Base-by-base conservation (phyloP, 2,329 filamentous ascomycete species). In the Calonectria honghensis region DNA sequence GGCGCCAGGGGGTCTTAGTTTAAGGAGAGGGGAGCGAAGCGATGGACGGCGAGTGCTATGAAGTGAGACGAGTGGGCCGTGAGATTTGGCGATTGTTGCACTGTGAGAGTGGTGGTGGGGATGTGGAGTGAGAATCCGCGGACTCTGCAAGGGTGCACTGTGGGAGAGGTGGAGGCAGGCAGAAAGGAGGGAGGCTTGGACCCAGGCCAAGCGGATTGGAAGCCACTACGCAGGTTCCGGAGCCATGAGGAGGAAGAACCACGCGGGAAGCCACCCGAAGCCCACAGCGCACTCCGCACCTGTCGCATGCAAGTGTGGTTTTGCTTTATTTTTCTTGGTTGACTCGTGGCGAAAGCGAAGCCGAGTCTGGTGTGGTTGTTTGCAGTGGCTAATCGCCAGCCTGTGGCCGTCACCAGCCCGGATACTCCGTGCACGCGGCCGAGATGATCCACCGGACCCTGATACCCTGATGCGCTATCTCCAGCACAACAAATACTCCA, bases 141-240 rank as follows among this genome's bases (percentile, higher is more conserved):
- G 69, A 68, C 63, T n/a, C 24, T 13, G 54, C 27, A 45, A 37
- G 52, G 54, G 41, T 68, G 64, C 24, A 35, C 51, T n/a, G 63
- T 68, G 52, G 69, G 31, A 39, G 24, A 41, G 16, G 41, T 57
- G 74, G 68, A 71, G 73, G 73, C 70, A 76, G 72, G 63, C 68
- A 70, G 51, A 63, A 54, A 73, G 67, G 48, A 45, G 57, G 50
- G 35, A 51, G 48, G 70, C 7, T 41, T 32, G 52, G 63, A n/a
- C 45, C 45, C 11, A 48, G n/a, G 45, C 45, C n/a, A n/a, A 11
- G 45, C n/a, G 45, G 45, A 48, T 24, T 48, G 20, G 45, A 48
- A 48, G 45, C n/a, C 45, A 24, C 45, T 48, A 48, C 45, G 45
- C 45, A 3, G 20, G 45, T 48, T 48, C 45, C n/a, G 45, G 24